phyloP scores from a whole-genome alignment of 768 basidiomycete species.

The Lentinus brumalis region DNA sequence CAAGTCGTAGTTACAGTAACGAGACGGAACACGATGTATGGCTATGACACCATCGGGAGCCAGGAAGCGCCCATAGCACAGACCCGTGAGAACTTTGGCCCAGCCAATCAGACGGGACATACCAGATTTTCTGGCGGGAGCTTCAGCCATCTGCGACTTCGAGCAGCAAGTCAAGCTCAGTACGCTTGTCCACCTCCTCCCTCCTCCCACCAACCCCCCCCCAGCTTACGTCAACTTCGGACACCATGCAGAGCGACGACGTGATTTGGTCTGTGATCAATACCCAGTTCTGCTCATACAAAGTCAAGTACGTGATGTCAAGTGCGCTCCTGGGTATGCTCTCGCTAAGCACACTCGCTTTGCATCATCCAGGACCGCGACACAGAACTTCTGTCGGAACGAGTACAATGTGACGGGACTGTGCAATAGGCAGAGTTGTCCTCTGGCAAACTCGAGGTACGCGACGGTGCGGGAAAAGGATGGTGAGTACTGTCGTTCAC shows the following conservation, averaged over 20 bases:
- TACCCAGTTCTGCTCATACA: slow-evolving; percentile 96
- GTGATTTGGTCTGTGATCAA: slow-evolving; percentile 98
- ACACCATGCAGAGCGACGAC: slow-evolving; percentile 88
- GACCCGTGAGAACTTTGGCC: slow-evolving; percentile 7
- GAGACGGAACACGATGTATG: background rate
- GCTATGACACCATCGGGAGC: slow-evolving; percentile 2
- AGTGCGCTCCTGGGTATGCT: background rate
- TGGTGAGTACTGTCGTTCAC: slow-evolving; percentile 47
- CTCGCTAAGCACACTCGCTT: slow-evolving; percentile 15
- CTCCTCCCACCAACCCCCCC: background rate
- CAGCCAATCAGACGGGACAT: slow-evolving; percentile 19
- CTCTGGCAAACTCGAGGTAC: slow-evolving; percentile 96
- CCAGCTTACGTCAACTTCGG: background rate
- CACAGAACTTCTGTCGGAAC: slow-evolving; percentile 98
- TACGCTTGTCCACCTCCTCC: background rate
- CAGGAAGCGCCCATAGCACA: background rate
- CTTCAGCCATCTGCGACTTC: background rate
- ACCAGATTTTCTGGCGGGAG: slow-evolving; percentile 21
- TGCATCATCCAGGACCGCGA: slow-evolving; percentile 64
- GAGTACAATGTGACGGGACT: slow-evolving; percentile 98
- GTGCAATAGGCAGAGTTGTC: slow-evolving; percentile 94
- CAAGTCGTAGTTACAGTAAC: background rate
- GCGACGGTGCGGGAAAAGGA: slow-evolving; percentile 98
- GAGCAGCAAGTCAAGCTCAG: background rate
- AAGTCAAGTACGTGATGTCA: slow-evolving; percentile 83